phyloP scores from a whole-genome alignment of 306 rosid genomes.

The Malus sieversii region DNA sequence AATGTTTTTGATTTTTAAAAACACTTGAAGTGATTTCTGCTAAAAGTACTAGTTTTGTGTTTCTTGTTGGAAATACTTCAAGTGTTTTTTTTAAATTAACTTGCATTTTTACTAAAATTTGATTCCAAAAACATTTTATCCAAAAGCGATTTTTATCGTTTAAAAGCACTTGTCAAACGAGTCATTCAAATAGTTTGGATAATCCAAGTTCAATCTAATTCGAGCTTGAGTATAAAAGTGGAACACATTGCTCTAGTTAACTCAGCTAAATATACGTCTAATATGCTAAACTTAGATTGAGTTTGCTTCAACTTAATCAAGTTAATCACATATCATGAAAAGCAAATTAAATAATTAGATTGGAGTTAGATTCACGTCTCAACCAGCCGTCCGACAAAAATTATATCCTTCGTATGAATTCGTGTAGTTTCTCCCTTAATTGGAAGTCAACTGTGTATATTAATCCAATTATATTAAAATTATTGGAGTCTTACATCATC shows the following conservation, averaged over 20 bases:
- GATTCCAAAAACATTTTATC: too few relatives aligned
- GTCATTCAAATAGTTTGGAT: not conserved
- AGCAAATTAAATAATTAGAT: not conserved
- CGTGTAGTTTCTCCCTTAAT: not conserved
- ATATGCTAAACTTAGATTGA: not conserved
- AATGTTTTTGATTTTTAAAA: too few relatives aligned
- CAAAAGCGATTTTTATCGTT: rapidly evolving
- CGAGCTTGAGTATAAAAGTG: too few relatives aligned
- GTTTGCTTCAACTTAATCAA: not conserved
- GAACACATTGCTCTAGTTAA: not conserved
- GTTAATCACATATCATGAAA: not conserved
- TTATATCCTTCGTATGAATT: not conserved
- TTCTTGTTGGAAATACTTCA: too few relatives aligned
- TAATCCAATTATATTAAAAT: not conserved
- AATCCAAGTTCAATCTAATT: not conserved
- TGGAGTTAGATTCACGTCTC: not conserved
- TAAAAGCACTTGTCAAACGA: too few relatives aligned
- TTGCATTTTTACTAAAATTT: too few relatives aligned
- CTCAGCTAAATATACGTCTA: not conserved
- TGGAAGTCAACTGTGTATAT: not conserved
- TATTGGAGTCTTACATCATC: not conserved
- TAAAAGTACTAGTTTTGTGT: too few relatives aligned
- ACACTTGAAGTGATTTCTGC: rapidly evolving
- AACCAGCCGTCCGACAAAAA: not conserved
- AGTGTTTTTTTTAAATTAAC: too few relatives aligned